A percentile compares a stretch with the other conserved stretches of the same genome.
phyloP scores from a whole-genome alignment of 2,329 filamentous ascomycete species.

The Diatrype stigma region DNA sequence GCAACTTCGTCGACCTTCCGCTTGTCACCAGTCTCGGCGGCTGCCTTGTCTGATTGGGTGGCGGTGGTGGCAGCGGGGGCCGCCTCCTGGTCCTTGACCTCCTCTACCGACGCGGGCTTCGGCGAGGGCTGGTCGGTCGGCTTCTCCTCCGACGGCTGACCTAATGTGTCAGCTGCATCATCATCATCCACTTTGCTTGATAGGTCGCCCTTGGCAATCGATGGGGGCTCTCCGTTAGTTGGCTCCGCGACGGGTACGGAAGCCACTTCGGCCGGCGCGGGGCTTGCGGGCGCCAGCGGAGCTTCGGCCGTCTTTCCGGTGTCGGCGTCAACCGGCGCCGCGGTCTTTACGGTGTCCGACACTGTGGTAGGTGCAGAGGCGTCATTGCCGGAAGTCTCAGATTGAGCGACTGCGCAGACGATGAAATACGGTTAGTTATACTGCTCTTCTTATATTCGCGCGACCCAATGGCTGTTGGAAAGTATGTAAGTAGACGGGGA shows the following conservation, averaged over 20 bases:
- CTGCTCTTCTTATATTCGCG: too few species aligned
- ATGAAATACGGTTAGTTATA: neutral
- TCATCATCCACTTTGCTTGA: conserved; percentile 16
- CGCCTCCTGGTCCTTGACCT: conserved; percentile 22
- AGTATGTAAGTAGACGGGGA: too few species aligned
- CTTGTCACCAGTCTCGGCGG: conserved; percentile 17
- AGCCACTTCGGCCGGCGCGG: conserved; percentile 5
- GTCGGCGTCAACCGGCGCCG: conserved; percentile 8
- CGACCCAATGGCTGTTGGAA: too few species aligned
- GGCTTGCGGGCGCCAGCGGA: conserved; percentile 13
- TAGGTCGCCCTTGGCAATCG: conserved; percentile 16
- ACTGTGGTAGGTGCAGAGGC: conserved; percentile 13
- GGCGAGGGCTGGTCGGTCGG: conserved; percentile 14
- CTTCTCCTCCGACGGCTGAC: conserved; percentile 22
- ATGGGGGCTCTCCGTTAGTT: conserved; percentile 8
- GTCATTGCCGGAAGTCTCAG: conserved; percentile 4
- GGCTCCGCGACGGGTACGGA: conserved; percentile 10
- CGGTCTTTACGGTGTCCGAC: conserved; percentile 11
- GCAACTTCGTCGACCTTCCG: conserved; percentile 20
- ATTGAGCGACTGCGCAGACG: conserved; percentile 4
- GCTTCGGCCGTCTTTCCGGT: conserved; percentile 13
- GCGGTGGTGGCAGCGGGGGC: conserved; percentile 7
- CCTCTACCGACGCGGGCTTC: conserved; percentile 26
- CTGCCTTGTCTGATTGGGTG: conserved; percentile 14
- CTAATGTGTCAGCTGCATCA: conserved; percentile 13